phyloP scores from a whole-genome alignment of 768 basidiomycete genomes.

The Lyophyllum decastes region DNA sequence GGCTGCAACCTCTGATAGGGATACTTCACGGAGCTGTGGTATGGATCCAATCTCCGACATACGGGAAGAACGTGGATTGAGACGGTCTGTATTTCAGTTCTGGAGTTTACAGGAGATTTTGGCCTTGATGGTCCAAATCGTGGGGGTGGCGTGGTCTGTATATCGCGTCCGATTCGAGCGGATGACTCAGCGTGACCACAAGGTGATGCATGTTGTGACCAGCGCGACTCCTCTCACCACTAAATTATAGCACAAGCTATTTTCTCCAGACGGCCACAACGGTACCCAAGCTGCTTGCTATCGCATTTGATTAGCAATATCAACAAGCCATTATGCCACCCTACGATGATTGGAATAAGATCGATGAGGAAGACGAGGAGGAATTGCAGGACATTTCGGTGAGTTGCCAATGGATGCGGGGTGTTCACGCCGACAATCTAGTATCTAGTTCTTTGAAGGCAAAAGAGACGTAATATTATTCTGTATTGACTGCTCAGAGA shows the following conservation, averaged over 20 bases:
- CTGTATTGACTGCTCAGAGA: slow-evolving; percentile 90
- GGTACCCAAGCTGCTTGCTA: neutral
- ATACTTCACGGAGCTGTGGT: slow-evolving; percentile 30
- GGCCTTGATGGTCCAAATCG: neutral
- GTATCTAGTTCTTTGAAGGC: slow-evolving; percentile 61
- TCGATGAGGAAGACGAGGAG: slow-evolving; percentile 82
- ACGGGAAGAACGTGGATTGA: neutral
- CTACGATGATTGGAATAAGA: slow-evolving; percentile 79
- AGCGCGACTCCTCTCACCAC: slow-evolving; percentile 10
- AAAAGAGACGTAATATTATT: slow-evolving; percentile 91
- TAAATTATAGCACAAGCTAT: too few relatives aligned
- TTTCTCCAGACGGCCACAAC: too few relatives aligned
- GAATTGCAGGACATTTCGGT: slow-evolving; percentile 76
- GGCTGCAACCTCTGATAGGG: slow-evolving; percentile 14
- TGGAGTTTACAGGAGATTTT: neutral
- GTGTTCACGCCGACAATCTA: neutral
- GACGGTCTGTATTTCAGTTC: neutral
- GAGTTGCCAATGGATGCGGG: slow-evolving; percentile 14
- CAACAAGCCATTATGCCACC: slow-evolving; percentile 43
- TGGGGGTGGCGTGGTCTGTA: neutral
- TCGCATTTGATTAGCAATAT: neutral
- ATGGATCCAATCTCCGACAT: slow-evolving; percentile 8
- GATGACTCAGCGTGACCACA: slow-evolving; percentile 11
- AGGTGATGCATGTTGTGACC: slow-evolving; percentile 14
- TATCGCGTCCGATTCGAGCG: neutral